Evolutionary conservation across 164 flowering plant species (phyloP).

Genomic region (Kalanchoe fedtschenkoi): DNA sequence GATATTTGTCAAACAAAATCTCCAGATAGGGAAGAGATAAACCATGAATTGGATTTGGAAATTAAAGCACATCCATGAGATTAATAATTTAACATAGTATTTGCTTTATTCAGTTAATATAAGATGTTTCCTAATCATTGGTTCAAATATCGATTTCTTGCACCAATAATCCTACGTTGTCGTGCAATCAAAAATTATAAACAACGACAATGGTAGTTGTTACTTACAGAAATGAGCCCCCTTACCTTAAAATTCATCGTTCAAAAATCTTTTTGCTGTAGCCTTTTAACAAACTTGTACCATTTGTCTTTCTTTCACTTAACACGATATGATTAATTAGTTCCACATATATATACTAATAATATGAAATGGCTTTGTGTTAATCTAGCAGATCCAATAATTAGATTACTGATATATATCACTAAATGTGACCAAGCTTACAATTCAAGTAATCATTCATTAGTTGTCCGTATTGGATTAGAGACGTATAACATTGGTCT

Average conservation of each 20-base stretch:
- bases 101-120: not conserved
- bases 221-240: no score
- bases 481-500: no score
- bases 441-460: no score
- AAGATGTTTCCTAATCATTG: not conserved
- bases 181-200: not conserved
- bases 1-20: not conserved
- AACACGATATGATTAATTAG: not conserved
- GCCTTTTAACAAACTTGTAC: not conserved
- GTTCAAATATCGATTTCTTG: not conserved
- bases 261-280: not conserved
- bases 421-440: no score
- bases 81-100: not conserved
- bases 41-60: no score
- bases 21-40: not conserved
- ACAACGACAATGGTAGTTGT: no score
- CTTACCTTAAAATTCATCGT: not conserved
- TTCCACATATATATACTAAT: no score
- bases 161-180: not conserved
- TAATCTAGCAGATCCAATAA: no score
- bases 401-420: no score
- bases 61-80: not conserved
- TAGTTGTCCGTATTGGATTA: no score
- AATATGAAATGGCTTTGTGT: no score
- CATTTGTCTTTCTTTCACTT: not conserved